A percentile compares a stretch with the other conserved stretches of the same genome.
Conservation (phyloP, 1,284 basidiomycete genomes). For the Boletus mariae region DNA sequence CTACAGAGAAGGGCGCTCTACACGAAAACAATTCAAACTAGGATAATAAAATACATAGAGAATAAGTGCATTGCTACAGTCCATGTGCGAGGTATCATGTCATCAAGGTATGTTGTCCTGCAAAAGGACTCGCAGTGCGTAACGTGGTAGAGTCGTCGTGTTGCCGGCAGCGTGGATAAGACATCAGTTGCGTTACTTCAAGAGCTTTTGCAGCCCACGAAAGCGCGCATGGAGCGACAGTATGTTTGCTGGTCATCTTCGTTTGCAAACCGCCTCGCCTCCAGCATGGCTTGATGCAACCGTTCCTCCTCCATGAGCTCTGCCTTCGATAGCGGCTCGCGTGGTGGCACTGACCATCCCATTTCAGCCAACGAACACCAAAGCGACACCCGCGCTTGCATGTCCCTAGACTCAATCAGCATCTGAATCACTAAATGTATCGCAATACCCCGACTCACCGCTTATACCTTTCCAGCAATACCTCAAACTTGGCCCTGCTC, state of each 20-base stretch:
- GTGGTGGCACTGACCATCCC: conserved; percentile 58
- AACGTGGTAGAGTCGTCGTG: not conserved
- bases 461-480: conserved; percentile 57
- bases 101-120: conserved; percentile 23
- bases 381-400: conserved; percentile 62
- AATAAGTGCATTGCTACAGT: conserved; percentile 24
- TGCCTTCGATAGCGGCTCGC: conserved; percentile 62
- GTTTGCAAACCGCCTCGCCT: conserved; percentile 51
- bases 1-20: conserved; percentile 22
- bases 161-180: not conserved
- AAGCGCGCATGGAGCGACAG: conserved; percentile 56
- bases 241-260: conserved; percentile 55
- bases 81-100: conserved; percentile 24
- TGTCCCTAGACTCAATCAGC: conserved; percentile 46
- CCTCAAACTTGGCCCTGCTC: conserved; percentile 59
- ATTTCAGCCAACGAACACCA: conserved; percentile 63
- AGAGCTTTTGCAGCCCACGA: conserved; percentile 56
- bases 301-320: conserved; percentile 67
- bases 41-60: conserved; percentile 23
- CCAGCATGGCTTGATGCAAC: conserved; percentile 59
- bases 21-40: conserved; percentile 5
- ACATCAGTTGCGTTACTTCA: conserved; percentile 5
- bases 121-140: conserved; percentile 5
- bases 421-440: conserved; percentile 1
- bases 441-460: conserved; percentile 40